Evolutionary conservation across 1,284 basidiomycete genomes (phyloP).

Genomic region (Ganoderma lingzhi): DNA sequence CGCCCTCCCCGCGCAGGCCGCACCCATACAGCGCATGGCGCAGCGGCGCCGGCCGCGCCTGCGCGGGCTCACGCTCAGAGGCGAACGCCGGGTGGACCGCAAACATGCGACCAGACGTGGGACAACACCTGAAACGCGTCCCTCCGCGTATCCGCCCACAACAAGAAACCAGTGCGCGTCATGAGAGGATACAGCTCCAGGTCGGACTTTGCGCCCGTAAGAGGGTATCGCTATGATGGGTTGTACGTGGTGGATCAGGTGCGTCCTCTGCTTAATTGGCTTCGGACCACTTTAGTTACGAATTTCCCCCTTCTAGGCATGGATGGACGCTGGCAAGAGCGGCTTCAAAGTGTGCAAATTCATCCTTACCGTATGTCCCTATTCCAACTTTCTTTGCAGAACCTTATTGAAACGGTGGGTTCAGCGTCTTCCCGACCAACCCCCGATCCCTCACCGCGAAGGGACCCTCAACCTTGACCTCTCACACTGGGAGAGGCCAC

Average conservation of each 20-base stretch:
- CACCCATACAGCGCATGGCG: not conserved
- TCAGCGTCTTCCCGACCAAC: conserved; percentile 33
- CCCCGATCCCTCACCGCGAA: conserved; percentile 27
- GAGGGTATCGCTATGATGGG: conserved; percentile 56
- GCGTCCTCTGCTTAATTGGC: not conserved
- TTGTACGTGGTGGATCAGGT: conserved; percentile 49
- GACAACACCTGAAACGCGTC: conserved; percentile 43
- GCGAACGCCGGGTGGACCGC: conserved; percentile 33
- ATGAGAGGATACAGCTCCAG: conserved; percentile 43
- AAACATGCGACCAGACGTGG: conserved; percentile 46
- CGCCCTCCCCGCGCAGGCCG: conserved; percentile 1
- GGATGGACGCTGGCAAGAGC: conserved; percentile 31
- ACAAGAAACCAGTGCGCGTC: conserved; percentile 49
- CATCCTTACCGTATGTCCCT: conserved; percentile 20
- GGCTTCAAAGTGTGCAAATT: conserved; percentile 36
- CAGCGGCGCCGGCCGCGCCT: conserved; percentile 5
- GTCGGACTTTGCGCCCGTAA: conserved; percentile 42
- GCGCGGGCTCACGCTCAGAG: conserved; percentile 8
- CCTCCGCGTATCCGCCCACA: conserved; percentile 46
- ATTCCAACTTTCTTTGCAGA: not conserved
- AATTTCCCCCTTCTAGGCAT: conserved; percentile 23
- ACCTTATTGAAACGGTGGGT: too few relatives aligned
- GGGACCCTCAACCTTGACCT: conserved; percentile 18
- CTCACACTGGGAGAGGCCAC: conserved; percentile 19
- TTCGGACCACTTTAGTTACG: not conserved